Percentiles rank a stretch among this genome's conserved stretches.
phyloP scores from a whole-genome alignment of 2,329 filamentous ascomycete genomes.

The Epichloe brachyelytri region DNA sequence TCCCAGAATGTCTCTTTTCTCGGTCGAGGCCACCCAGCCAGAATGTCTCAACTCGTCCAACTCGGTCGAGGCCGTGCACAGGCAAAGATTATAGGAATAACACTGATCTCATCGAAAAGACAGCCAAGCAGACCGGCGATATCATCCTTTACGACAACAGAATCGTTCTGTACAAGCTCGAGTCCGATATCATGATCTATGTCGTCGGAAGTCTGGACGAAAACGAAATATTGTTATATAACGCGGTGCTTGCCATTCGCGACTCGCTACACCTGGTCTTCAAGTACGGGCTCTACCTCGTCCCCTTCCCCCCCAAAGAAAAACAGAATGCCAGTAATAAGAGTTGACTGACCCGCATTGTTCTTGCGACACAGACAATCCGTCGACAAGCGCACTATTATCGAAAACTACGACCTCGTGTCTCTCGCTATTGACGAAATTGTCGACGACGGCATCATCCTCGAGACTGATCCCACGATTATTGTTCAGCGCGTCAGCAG shows the following conservation, averaged over 20 bases:
- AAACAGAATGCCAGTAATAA: neutral
- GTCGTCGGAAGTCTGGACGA: constrained; percentile 84
- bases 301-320: no score
- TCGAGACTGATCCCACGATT: constrained; percentile 93
- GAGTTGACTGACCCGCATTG: constrained; percentile 5
- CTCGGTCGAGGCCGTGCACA: no score
- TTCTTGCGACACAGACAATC: constrained; percentile 52
- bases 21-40: constrained; percentile 68
- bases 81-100: constrained; percentile 26
- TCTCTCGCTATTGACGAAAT: constrained; percentile 92
- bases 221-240: constrained; percentile 95
- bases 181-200: constrained; percentile 93
- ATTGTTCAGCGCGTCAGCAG: constrained; percentile 86
- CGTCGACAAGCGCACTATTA: constrained; percentile 92
- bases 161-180: constrained; percentile 94
- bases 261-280: constrained; percentile 85
- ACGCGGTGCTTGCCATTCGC: constrained; percentile 78
- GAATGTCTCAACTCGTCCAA: no score
- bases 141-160: constrained; percentile 96
- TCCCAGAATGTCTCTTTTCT: constrained; percentile 62
- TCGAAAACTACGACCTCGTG: constrained; percentile 97
- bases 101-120: constrained; percentile 65
- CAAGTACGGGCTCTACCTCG: constrained; percentile 47
- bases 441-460: constrained; percentile 86
- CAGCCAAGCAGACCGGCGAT: constrained; percentile 86